Evolutionary conservation across 768 basidiomycete genomes (phyloP), one percentile per base, ranked within the genome.

Genomic region (Cystofilobasidium capitatum): DNA sequence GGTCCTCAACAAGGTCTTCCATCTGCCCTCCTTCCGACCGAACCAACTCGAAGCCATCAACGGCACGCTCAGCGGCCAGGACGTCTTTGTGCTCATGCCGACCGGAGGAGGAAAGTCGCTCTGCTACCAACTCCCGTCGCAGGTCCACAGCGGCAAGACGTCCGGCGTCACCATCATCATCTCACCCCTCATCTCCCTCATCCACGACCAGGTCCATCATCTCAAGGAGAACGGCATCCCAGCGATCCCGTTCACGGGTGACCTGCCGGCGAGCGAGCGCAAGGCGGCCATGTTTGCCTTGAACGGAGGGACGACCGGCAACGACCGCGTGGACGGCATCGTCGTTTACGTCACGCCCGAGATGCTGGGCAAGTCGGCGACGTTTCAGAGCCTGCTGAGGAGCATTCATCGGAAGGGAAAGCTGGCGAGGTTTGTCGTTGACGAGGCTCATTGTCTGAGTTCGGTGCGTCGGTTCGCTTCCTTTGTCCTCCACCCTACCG

Each of bases 71-170:
- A 80, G 81, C 1, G 91, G 88, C 10, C 83, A 81, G 64, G 94
- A 98, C 73, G 89, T 91, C 22, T 91, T 98, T 71, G 89, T 97
- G 22, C 82, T 98, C 10, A 93, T 97, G 85, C 96, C 96, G 1
- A 99, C 96, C 1, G 92, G 91, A 40, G 91, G 91, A 5, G 77
- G 77, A 26, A 78, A 78, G 65, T 76, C 72, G 57, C 69, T 77
- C 9, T 74, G 76, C 77, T 81, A 97, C 75, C 85, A 81, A 74
- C 75, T 98, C 1, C 96, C 96, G 0, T 93, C 91, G 2, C 81
- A 96, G 39, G 89, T 91, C 73, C 77, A 78, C 42, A 78, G 78
- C 8, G 90, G 89, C 1, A 82, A 79, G 73, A 90, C 88, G 0
- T 80, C 79, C 62, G 91, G 93, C 39, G 84, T 96, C 3, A 91